Evolutionary conservation across 1,284 basidiomycete genomes (phyloP).

Genomic region (Ganoderma lingzhi): DNA sequence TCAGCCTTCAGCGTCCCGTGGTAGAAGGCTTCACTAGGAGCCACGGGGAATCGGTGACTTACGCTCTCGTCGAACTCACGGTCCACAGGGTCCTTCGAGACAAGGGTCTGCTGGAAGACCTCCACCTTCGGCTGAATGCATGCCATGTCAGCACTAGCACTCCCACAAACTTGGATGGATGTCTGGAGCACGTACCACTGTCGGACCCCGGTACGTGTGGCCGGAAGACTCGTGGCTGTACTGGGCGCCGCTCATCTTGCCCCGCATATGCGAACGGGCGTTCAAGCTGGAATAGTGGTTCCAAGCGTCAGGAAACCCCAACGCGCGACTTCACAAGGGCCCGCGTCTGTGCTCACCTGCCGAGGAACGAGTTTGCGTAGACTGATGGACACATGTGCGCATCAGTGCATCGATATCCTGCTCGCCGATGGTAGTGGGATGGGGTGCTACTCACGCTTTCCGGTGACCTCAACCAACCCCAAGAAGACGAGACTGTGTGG

Average conservation of each 20-base stretch:
- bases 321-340: too few species aligned
- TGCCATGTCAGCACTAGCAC: neutral
- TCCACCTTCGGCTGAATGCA: neutral
- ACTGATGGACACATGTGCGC: conserved; percentile 11
- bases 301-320: neutral
- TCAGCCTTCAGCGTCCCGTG: neutral
- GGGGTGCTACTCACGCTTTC: conserved; percentile 23
- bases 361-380: conserved; percentile 30
- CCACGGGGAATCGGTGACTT: neutral
- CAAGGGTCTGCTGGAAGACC: conserved; percentile 1
- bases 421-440: neutral
- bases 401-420: neutral
- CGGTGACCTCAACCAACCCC: conserved; percentile 27
- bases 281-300: neutral
- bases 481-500: conserved; percentile 25
- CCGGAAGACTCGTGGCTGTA: conserved; percentile 4
- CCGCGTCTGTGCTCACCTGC: conserved; percentile 2
- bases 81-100: neutral
- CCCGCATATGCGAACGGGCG: conserved; percentile 7
- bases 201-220: neutral
- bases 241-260: neutral
- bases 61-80: neutral
- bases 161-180: neutral
- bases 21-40: too few species aligned
- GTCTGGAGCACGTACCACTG: neutral